Evolutionary conservation across 2,329 filamentous ascomycete species (phyloP).

Genomic region (Trichoderma polysporum): DNA sequence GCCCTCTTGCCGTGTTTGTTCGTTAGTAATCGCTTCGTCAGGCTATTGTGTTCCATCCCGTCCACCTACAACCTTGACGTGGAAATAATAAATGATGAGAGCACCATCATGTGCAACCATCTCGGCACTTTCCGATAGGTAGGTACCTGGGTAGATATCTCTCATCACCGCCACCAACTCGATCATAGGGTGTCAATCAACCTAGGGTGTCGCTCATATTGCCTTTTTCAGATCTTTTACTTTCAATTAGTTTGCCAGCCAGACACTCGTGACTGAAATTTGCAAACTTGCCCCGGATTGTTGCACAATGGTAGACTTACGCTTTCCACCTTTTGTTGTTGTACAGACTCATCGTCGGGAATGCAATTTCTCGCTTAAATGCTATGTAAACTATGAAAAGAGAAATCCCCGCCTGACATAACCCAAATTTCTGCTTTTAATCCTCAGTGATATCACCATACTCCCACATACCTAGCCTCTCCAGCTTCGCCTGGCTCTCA

Average conservation of each 20-base stretch:
- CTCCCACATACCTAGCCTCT: conserved; percentile 91
- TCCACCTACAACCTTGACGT: too few species aligned
- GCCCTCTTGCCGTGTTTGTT: not conserved
- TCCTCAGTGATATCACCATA: conserved; percentile 96
- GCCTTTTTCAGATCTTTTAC: too few species aligned
- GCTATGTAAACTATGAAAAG: not conserved
- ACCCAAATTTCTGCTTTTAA: conserved; percentile 41
- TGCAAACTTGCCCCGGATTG: not conserved
- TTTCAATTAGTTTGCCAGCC: not conserved
- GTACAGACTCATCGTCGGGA: not conserved
- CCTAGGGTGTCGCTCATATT: too few species aligned
- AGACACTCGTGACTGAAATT: not conserved
- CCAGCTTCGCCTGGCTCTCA: conserved; percentile 75
- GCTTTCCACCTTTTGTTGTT: not conserved
- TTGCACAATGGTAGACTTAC: not conserved
- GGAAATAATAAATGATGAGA: not conserved
- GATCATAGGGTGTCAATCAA: not conserved
- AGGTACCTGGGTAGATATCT: too few species aligned
- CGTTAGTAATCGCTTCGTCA: not conserved
- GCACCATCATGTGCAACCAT: not conserved
- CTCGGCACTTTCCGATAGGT: not conserved
- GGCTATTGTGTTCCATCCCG: not conserved
- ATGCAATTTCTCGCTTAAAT: conserved; percentile 6
- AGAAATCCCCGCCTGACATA: not conserved
- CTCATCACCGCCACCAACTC: not conserved